Base-by-base conservation (phyloP, 1,139 yeast genomes). In the Suhomyces wounanorum region DNA sequence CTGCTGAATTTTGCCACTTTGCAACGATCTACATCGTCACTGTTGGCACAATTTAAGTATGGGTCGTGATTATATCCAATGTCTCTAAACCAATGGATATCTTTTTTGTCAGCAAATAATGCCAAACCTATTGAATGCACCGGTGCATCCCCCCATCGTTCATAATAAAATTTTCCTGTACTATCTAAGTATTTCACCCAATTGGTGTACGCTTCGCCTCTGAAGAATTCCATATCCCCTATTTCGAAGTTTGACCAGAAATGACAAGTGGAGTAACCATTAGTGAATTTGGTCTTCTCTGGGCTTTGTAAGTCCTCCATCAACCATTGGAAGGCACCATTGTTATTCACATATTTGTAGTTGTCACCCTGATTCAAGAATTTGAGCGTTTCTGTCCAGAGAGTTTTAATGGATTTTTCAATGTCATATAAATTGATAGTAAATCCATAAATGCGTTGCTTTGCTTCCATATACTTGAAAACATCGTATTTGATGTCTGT, bases 91-190 rank as follows among this genome's bases (percentile, higher is more conserved):
- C 96, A 91, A 64, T 90, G 96, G 40, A 90, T 76, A 53, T 82
- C 78, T 13, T 73, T 67, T 58, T 80, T 84, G 59, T 87, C 90
- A 17, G 88, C 88, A 68, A 91, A 89, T 45, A 90, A 67, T 0
- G 85, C 87, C 23, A 89, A 69, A 0, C 92, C 96, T 43, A 89
- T 66, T 1, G 91, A 82, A 64, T 87, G 96, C 1, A 89, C 92
- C 0, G 96, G 96, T 0, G 96, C 96, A 68, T 89, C 96, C 1
- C 96, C 96, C 96, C 96, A 89, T 52, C 96, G 69, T 65, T 89
- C 96, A 60, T 89, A 89, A 64, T 87, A 89, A 62, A 89, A 89
- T 3, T 91, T 91, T 13, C 96, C 96, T 0, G 84, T 69, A 4
- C 74, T 58, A 55, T 89, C 96, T 40, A 89, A 71, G 62, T 77